Conservation (phyloP, 1,284 basidiomycete genomes). For the Afroboletus lepidellus region DNA sequence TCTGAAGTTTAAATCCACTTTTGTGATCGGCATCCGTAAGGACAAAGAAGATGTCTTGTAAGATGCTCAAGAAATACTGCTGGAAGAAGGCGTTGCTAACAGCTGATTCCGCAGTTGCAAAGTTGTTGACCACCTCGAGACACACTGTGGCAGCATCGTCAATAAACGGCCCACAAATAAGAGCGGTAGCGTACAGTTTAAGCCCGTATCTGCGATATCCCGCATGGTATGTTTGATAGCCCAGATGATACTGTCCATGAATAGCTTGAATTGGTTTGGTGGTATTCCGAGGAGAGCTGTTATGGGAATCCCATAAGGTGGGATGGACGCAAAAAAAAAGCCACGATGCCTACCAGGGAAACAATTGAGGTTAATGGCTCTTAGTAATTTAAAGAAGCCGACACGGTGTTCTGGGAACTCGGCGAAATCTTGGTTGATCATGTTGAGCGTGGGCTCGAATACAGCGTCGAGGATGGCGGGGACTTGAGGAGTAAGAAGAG, state of each 20-base stretch:
- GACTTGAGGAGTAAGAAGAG: constrained; percentile 91
- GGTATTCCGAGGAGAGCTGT: constrained; percentile 84
- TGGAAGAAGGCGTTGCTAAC: constrained; percentile 85
- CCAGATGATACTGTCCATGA: constrained; percentile 99
- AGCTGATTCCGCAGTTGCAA: constrained; percentile 76
- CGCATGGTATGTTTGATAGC: constrained; percentile 99
- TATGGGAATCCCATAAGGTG: constrained; percentile 8
- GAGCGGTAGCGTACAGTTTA: constrained; percentile 64
- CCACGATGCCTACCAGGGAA: constrained; percentile 74
- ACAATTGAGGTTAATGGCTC: constrained; percentile 92
- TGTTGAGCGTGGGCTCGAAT: constrained; percentile 95
- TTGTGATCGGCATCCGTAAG: constrained; percentile 98
- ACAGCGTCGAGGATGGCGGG: constrained; percentile 95
- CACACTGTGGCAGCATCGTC: constrained; percentile 61
- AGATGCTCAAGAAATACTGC: constrained; percentile 90
- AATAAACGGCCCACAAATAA: constrained; percentile 5
- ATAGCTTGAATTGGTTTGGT: constrained; percentile 93
- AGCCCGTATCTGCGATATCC: constrained; percentile 94
- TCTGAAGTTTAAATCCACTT: constrained; percentile 93
- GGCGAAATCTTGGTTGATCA: constrained; percentile 99
- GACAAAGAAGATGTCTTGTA: constrained; percentile 97
- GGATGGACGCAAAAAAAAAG: not conserved
- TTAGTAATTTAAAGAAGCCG: constrained; percentile 95
- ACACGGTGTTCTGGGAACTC: constrained; percentile 98
- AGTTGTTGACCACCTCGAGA: constrained; percentile 95